Evolutionary conservation across 257 asterid species (phyloP), one percentile per base, ranked within the genome.

Genomic region (Fraxinus anomala): DNA sequence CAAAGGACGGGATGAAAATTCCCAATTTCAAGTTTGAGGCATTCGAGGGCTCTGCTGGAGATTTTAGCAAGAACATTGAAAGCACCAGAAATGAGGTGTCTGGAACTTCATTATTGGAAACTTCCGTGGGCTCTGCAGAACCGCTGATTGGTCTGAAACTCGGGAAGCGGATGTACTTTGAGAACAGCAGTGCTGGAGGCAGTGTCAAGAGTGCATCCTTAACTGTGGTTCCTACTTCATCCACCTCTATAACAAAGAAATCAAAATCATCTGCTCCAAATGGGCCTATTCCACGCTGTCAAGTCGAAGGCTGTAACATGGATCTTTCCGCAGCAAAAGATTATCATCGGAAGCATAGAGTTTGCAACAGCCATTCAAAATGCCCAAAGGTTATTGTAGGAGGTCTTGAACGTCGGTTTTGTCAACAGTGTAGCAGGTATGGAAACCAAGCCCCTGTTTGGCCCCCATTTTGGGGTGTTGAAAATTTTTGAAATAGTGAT

Each of bases 341-440:
- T 23, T 92, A 95, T 82, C 97, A 95, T 76, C 88, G 95, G 23
- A 92, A 93, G 90, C 98, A 95, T 82, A 86, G 89, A 80, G 97
- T 95, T 56, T 95, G 99, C 72, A 98, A 85, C 49, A 23, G 54
- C 59, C 99, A 95, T 85, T 91, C 99, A 65, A 94, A 94, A 77
- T 83, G 84, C 85, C 87, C 96, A 13, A 89, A 88, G 83, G 97
- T 91, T 12, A 56, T 85, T 26, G 84, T 94, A 37, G 91, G 89
- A 75, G 97, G 96, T 71, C 76, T 82, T 71, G 97, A 89, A 51
- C 96, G 92, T 40, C 93, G 99, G 30, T 94, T 94, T 85, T 94
- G 99, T 84, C 99, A 95, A 76, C 99, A 95, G 82, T 95, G 99
- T 85, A 95, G 99, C 93, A 93, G 99, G 98, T 95, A 67, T 36